Conservation (phyloP, 352 stramenopile genomes). For the Phytophthora meadii region DNA sequence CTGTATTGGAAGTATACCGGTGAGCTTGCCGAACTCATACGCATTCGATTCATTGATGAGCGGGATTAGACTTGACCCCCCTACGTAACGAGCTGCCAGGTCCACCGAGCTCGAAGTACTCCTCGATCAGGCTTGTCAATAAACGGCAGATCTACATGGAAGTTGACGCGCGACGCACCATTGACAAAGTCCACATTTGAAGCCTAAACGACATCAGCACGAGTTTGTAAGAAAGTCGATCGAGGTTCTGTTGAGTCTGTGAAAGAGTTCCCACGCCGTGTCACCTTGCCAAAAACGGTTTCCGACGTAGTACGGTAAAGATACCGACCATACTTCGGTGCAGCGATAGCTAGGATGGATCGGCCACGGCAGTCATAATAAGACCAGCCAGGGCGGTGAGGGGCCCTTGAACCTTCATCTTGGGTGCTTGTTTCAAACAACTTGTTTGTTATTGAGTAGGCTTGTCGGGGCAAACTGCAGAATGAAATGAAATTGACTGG, state of each 20-base stretch:
- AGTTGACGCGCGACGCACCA: not conserved
- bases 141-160: not conserved
- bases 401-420: conserved; percentile 3
- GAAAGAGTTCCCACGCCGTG: not conserved
- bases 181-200: not conserved
- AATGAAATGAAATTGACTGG: not conserved
- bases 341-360: conserved; percentile 1
- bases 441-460: no score
- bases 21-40: conserved; percentile 1
- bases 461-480: not conserved
- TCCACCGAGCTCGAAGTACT: not conserved
- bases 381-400: not conserved
- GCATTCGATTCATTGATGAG: conserved; percentile 1
- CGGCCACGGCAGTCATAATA: not conserved
- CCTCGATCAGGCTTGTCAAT: not conserved
- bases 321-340: not conserved
- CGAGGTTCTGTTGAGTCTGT: conserved; percentile 5
- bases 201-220: not conserved
- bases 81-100: not conserved
- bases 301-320: not conserved
- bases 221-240: not conserved
- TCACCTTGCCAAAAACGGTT: not conserved
- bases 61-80: not conserved
- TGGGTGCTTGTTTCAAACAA: not conserved
- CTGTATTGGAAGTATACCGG: not conserved